A percentile compares a stretch with the other conserved stretches of the same genome.
These are phyloP conservation scores for Iberis pinnata DNA, from an alignment of 345 rosid species.

Conservation along the genomic window DNA sequence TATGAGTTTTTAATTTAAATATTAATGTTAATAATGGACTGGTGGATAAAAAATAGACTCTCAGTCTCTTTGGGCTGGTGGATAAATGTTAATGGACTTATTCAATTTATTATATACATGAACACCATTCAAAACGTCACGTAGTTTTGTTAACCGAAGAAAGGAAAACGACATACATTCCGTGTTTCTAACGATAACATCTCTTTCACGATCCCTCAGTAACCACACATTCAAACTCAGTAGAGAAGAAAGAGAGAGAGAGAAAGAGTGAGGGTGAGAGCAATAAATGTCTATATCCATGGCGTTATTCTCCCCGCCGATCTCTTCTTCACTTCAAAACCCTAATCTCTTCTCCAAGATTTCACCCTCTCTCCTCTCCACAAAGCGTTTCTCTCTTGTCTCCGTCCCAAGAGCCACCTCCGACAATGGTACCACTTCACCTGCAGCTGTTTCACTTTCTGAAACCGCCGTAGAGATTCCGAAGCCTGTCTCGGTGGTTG, in stretches of 20 bases:
- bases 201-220: slow-evolving; percentile 12
- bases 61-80: no score
- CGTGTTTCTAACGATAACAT: slow-evolving; percentile 17
- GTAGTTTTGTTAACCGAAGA: slow-evolving; percentile 5
- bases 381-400: slow-evolving; percentile 27
- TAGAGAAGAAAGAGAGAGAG: neutral
- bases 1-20: no score
- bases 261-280: slow-evolving; percentile 8
- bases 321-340: slow-evolving; percentile 32
- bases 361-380: slow-evolving; percentile 36
- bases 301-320: slow-evolving; percentile 47
- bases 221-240: slow-evolving; percentile 26
- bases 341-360: slow-evolving; percentile 33
- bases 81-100: neutral
- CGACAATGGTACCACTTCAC: slow-evolving; percentile 49
- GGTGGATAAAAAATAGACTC: no score
- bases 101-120: no score
- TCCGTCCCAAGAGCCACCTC: slow-evolving; percentile 39
- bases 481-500: slow-evolving; percentile 6
- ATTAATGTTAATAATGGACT: no score
- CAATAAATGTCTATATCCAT: slow-evolving; percentile 47
- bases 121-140: slow-evolving; percentile 17
- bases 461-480: slow-evolving; percentile 25
- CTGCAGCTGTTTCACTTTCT: slow-evolving; percentile 34
- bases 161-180: slow-evolving; percentile 16